Conservation (phyloP, 768 basidiomycete genomes). For the Psilocybe tampanensis region DNA sequence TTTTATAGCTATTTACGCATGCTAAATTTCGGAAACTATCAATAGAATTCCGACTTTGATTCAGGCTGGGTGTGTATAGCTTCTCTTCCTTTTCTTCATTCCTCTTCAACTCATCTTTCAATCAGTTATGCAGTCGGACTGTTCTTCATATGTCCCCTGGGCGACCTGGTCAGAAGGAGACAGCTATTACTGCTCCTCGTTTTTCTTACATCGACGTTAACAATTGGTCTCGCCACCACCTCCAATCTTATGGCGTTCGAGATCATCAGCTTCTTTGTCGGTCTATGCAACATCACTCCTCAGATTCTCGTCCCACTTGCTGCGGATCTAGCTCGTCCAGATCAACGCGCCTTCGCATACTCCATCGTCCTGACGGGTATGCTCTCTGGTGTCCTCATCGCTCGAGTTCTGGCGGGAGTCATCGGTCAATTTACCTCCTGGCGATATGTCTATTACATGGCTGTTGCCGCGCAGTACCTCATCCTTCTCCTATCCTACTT, state of each 20-base stretch:
- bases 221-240: slow-evolving; percentile 72
- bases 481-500: slow-evolving; percentile 61
- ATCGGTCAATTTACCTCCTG: slow-evolving; percentile 72
- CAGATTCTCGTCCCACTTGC: slow-evolving; percentile 78
- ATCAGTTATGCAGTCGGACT: slow-evolving; percentile 70
- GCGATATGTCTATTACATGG: slow-evolving; percentile 76
- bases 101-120: background rate
- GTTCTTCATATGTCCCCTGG: slow-evolving; percentile 75
- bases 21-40: background rate
- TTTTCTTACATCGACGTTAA: slow-evolving; percentile 52
- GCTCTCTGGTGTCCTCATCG: slow-evolving; percentile 70
- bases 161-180: slow-evolving; percentile 79
- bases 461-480: slow-evolving; percentile 65
- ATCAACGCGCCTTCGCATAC: slow-evolving; percentile 72
- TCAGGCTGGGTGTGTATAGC: slow-evolving; percentile 58
- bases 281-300: slow-evolving; percentile 67
- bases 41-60: slow-evolving; percentile 61
- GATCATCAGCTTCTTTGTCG: slow-evolving; percentile 68
- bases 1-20: background rate
- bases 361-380: slow-evolving; percentile 71
- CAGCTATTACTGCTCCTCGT: slow-evolving; percentile 66
- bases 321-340: slow-evolving; percentile 78
- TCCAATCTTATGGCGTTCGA: slow-evolving; percentile 60
- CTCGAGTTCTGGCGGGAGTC: slow-evolving; percentile 72
- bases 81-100: background rate